Evolutionary conservation across 768 basidiomycete species (phyloP).

Genomic region (Calocera viscosa): DNA sequence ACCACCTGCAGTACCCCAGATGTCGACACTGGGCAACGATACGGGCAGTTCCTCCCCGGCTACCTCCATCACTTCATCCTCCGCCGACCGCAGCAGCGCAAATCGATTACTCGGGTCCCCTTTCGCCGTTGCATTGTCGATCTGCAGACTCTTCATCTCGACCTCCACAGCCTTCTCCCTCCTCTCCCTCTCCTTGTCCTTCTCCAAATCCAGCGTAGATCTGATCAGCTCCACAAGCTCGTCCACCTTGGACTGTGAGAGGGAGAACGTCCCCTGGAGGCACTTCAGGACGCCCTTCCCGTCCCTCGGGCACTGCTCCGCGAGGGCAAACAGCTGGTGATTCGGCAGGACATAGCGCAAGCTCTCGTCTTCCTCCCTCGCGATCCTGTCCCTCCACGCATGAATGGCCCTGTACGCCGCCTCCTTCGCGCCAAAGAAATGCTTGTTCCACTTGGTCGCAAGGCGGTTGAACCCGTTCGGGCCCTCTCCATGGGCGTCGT

Average conservation of each 20-base stretch:
- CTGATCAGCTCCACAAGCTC: constrained; percentile 56
- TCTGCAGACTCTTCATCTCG: constrained; percentile 19
- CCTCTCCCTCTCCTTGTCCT: constrained; percentile 7
- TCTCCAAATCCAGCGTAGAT: constrained; percentile 31
- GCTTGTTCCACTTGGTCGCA: constrained; percentile 74
- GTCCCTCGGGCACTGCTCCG: constrained; percentile 57
- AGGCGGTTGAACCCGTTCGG: constrained; percentile 64
- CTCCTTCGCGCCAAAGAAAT: constrained; percentile 35
- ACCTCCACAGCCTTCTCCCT: constrained; percentile 10
- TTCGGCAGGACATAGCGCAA: constrained; percentile 63
- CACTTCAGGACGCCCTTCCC: constrained; percentile 47
- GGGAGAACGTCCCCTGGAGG: constrained; percentile 49
- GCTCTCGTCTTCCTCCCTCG: constrained; percentile 79
- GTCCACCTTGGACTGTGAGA: constrained; percentile 47
- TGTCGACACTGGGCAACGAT: not conserved
- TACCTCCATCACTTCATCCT: not conserved
- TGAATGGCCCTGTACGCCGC: constrained; percentile 62
- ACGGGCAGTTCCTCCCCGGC: not conserved
- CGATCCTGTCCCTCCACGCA: constrained; percentile 67
- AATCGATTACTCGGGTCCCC: constrained; percentile 7
- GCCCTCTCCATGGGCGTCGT: constrained; percentile 55
- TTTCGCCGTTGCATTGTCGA: constrained; percentile 9
- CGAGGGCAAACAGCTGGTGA: constrained; percentile 57
- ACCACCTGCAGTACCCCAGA: constrained; percentile 1
- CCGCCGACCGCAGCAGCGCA: not conserved